Evolutionary conservation across 257 asterid species (phyloP).

Genomic region (Solanum verrucosum): DNA sequence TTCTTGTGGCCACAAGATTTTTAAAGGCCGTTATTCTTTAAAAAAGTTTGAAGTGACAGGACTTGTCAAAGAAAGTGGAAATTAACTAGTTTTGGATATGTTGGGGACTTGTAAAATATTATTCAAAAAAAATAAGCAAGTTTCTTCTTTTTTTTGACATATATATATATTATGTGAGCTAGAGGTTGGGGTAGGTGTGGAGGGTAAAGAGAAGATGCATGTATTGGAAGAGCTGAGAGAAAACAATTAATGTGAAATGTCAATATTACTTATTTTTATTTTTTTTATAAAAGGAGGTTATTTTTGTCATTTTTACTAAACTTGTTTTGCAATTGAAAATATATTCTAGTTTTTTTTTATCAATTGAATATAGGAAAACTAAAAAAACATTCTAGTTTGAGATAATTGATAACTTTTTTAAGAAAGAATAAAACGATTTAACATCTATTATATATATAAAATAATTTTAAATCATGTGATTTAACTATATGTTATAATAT

Average conservation of each 20-base stretch:
- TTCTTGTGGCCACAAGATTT: background rate
- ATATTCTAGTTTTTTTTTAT: too few species aligned
- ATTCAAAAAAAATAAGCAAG: background rate
- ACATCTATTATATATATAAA: background rate
- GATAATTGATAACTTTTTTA: too few species aligned
- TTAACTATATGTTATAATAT: background rate
- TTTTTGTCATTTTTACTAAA: too few species aligned
- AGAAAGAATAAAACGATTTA: too few species aligned
- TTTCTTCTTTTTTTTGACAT: too few species aligned
- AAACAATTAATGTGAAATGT: background rate
- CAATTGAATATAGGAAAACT: too few species aligned
- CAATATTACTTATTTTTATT: too few species aligned
- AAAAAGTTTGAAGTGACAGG: background rate
- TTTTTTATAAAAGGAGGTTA: too few species aligned
- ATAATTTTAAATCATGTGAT: background rate
- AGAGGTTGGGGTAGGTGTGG: too few species aligned
- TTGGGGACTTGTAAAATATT: background rate
- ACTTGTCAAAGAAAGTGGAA: background rate
- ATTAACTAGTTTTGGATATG: background rate
- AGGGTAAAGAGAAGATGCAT: background rate
- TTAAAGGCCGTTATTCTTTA: background rate
- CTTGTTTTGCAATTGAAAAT: too few species aligned
- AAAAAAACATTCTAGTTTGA: background rate
- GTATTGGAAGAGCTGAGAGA: background rate
- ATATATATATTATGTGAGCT: background rate